Evolutionary conservation across 257 asterid species (phyloP), one percentile per base, ranked within the genome.

Genomic region (Voacanga thouarsii): DNA sequence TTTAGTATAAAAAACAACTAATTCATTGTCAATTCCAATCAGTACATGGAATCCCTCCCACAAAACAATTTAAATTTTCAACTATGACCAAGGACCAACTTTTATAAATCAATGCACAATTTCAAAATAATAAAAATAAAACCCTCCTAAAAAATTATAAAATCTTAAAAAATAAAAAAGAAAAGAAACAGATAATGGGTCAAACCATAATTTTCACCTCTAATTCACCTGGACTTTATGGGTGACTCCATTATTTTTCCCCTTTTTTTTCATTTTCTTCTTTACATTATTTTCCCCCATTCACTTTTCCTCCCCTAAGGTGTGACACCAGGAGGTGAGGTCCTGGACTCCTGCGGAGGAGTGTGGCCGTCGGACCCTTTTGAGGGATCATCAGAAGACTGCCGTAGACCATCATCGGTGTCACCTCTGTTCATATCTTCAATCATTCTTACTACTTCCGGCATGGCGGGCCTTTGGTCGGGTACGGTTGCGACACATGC

Each of bases 331-430:
- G 79, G 87, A 21, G 97, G 93, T 6, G 97, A 89, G 76, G 89
- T 86, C 82, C 93, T 79, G 41, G 90, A 84, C 78, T 87, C 95
- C 39, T 57, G 80, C 0, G 97, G 97, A 26, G 98, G 94, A 5
- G 98, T 90, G 77, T 95, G 99, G 82, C 92, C 75, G 41, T 88
- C 97, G 0, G 94, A 92, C 15, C 97, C 99, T 72, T 82, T 90
- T 44, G 82, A 88, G 10, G 71, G 95, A 51, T 94, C 97, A 19
- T 94, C 99, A 0, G 97, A 92, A 0, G 97, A 94, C 72, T 83
- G 91, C 10, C 93, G 85, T 43, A 87, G 78, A 33, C 92, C 97
- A 6, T 92, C 97, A 57, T 90, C 97, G 0, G 97, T 88, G 55
- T 89, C 98, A 0, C 88, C 94, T 56, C 96, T 59, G 67, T 82